Evolutionary conservation across 164 flowering plant genomes (phyloP).

Genomic region (Umbellularia californica): DNA sequence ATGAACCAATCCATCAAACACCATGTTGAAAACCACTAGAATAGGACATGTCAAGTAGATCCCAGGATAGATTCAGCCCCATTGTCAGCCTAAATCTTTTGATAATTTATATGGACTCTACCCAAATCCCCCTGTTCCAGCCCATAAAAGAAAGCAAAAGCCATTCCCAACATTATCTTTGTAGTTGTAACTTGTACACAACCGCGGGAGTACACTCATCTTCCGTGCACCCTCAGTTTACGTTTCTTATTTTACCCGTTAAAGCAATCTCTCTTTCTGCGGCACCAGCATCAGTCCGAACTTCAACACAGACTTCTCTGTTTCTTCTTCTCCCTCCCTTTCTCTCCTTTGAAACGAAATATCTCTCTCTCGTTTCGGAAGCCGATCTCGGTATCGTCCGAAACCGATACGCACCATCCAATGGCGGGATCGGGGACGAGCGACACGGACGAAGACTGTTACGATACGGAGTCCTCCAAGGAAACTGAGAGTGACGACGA

Average conservation of each 20-base stretch:
- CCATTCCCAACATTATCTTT: too few relatives aligned
- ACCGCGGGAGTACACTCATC: too few relatives aligned
- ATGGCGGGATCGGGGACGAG: conserved; percentile 36
- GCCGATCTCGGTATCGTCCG: background rate
- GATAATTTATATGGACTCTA: too few relatives aligned
- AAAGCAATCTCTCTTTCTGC: background rate
- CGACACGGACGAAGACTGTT: conserved; percentile 46
- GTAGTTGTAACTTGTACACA: too few relatives aligned
- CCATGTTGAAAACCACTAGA: too few relatives aligned
- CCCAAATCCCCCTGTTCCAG: too few relatives aligned
- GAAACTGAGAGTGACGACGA: background rate
- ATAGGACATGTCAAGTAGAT: too few relatives aligned
- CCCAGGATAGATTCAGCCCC: too few relatives aligned
- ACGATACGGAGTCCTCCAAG: conserved; percentile 20
- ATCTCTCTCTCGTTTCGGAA: background rate
- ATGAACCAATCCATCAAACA: too few relatives aligned
- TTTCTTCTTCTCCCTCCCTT: background rate
- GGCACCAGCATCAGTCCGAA: background rate
- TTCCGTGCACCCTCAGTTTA: background rate
- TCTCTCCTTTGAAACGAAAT: background rate
- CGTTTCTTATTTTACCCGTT: background rate
- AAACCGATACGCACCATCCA: background rate
- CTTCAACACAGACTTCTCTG: background rate
- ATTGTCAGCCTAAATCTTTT: too few relatives aligned
- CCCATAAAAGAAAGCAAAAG: too few relatives aligned